These are phyloP conservation scores for Blastocystis sp. DNA, from an alignment of 352 stramenopile genomes.

Conservation along the genomic window DNA sequence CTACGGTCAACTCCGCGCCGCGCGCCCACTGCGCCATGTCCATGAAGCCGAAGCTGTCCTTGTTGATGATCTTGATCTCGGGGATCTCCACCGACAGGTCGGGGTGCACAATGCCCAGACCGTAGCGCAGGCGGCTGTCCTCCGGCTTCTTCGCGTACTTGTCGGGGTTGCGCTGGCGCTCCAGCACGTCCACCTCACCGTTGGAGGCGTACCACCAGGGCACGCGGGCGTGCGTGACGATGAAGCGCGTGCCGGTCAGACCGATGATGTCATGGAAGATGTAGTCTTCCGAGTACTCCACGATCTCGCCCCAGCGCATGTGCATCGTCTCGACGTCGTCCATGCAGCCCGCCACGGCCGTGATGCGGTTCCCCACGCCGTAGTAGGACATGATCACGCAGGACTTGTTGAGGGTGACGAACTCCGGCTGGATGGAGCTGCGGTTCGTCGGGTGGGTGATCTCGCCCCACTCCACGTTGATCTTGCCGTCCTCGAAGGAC, in stretches of 20 bases:
- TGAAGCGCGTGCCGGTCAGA: slow-evolving; percentile 7
- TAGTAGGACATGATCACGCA: slow-evolving; percentile 64
- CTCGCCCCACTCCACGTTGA: slow-evolving; percentile 39
- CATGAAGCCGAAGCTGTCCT: slow-evolving; percentile 65
- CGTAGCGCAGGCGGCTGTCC: slow-evolving; percentile 34
- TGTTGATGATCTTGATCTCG: slow-evolving; percentile 22
- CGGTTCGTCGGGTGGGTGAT: not conserved
- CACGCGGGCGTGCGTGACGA: slow-evolving; percentile 44
- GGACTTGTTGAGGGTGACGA: slow-evolving; percentile 49
- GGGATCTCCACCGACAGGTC: slow-evolving; percentile 21
- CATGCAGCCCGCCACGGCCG: slow-evolving; percentile 41
- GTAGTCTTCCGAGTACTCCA: slow-evolving; percentile 66
- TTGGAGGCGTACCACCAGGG: slow-evolving; percentile 6
- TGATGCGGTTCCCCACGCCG: slow-evolving; percentile 47
- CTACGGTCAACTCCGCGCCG: not conserved
- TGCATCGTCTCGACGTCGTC: slow-evolving; percentile 12
- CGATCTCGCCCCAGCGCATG: slow-evolving; percentile 23
- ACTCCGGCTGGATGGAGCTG: slow-evolving; percentile 30
- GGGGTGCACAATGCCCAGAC: slow-evolving; percentile 28
- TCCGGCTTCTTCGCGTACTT: not conserved
- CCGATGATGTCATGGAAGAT: slow-evolving; percentile 68
- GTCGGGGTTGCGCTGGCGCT: slow-evolving; percentile 15
- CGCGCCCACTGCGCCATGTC: slow-evolving; percentile 44
- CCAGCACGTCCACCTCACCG: not conserved
- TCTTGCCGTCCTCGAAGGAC: slow-evolving; percentile 19